These are phyloP conservation scores for Litsea cubeba DNA, from an alignment of 164 flowering plant species.

Conservation along the genomic window DNA sequence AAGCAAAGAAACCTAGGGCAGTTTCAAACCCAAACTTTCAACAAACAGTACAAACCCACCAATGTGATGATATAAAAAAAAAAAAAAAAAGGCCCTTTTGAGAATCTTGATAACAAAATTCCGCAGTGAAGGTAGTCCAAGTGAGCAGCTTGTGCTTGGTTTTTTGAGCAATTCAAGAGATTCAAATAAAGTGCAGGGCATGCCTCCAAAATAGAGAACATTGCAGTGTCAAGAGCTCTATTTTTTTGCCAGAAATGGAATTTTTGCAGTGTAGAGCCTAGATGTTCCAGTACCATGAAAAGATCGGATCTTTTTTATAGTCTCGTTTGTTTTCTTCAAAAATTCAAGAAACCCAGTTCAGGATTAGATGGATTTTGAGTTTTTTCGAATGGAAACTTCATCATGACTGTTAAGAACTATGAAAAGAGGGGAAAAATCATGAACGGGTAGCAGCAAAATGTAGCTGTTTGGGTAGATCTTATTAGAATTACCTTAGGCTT, in stretches of 20 bases:
- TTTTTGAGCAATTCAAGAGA: not conserved
- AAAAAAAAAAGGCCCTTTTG: constrained; percentile 32
- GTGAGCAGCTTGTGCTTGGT: constrained; percentile 47
- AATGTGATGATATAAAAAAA: constrained; percentile 49
- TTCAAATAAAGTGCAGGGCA: not conserved
- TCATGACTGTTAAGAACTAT: not conserved
- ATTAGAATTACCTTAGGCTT: not conserved
- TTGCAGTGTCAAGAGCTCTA: not conserved
- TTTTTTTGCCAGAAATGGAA: not conserved
- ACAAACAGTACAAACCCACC: constrained; percentile 69
- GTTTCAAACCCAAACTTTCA: constrained; percentile 67
- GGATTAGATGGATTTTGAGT: constrained; percentile 1
- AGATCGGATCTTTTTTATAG: not conserved
- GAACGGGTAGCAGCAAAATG: constrained; percentile 1
- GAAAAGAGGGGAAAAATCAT: not conserved
- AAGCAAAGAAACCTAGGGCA: constrained; percentile 23
- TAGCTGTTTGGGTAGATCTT: not conserved
- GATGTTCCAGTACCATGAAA: not conserved
- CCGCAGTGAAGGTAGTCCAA: constrained; percentile 51
- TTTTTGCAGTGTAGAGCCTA: not conserved
- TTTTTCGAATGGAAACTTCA: constrained; percentile 1
- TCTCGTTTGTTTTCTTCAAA: not conserved
- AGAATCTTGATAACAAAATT: constrained; percentile 46
- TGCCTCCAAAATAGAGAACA: not conserved
- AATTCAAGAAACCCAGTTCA: not conserved